Evolutionary conservation across 2,329 filamentous ascomycete species (phyloP).

Genomic region (Cercospora brassicicola): DNA sequence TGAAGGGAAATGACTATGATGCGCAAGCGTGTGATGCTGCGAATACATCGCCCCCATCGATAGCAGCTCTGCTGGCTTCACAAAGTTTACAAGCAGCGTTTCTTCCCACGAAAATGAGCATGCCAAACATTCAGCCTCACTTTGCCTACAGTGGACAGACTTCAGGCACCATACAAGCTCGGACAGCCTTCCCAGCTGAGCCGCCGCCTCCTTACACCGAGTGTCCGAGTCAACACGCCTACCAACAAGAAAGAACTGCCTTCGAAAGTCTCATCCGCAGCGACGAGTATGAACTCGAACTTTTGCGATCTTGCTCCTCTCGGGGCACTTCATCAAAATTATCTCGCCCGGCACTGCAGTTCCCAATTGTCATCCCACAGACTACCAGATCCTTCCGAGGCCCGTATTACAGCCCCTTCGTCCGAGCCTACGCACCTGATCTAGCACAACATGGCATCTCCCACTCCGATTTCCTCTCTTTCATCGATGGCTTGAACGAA

Average conservation of each 20-base stretch:
- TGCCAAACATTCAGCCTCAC: background rate
- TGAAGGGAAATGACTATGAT: background rate
- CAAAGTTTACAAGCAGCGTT: background rate
- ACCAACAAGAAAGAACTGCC: background rate
- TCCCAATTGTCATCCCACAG: conserved; percentile 13
- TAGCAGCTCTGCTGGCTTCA: background rate
- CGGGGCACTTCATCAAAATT: background rate
- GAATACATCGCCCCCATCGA: background rate
- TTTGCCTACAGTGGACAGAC: background rate
- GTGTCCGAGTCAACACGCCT: background rate
- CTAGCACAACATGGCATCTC: conserved; percentile 6
- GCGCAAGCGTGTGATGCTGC: background rate
- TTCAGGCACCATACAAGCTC: background rate
- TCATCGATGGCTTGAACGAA: conserved; percentile 36
- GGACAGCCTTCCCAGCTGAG: background rate
- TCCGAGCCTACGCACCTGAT: conserved; percentile 14
- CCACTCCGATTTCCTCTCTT: conserved; percentile 29
- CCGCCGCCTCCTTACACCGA: background rate
- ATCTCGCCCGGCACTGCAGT: background rate
- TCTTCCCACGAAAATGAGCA: background rate
- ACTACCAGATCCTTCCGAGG: conserved; percentile 9
- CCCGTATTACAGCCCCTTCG: conserved; percentile 15
- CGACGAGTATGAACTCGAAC: background rate
- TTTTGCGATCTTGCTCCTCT: background rate
- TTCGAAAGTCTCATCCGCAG: background rate